phyloP scores from a whole-genome alignment of 345 rosid species.

The Tarenaya hassleriana region DNA sequence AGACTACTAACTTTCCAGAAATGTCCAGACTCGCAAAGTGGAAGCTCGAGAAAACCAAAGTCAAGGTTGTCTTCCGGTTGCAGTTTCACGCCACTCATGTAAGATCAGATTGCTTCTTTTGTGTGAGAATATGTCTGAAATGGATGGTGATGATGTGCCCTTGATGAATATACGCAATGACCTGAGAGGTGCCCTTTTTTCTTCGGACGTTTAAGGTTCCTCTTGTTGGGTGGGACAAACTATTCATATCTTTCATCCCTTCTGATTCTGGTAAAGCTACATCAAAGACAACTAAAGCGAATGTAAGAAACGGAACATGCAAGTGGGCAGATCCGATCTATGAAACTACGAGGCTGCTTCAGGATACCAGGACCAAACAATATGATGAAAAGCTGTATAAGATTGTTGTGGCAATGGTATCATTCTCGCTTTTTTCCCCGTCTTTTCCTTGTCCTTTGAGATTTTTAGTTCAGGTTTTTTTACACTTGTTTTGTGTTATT shows the following conservation, averaged over 20 bases:
- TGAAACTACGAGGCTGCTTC: constrained; percentile 93
- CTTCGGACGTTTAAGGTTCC: constrained; percentile 47
- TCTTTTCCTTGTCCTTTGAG: background rate
- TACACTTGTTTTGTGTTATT: constrained; percentile 22
- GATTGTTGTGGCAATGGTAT: constrained; percentile 82
- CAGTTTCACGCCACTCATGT: constrained; percentile 98
- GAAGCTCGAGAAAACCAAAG: constrained; percentile 93
- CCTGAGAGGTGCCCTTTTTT: constrained; percentile 19
- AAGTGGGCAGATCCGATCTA: constrained; percentile 99
- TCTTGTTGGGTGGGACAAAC: constrained; percentile 93
- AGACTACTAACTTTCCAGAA: constrained; percentile 33
- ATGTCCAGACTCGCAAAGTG: constrained; percentile 87
- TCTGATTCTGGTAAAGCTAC: constrained; percentile 91
- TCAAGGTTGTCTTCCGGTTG: constrained; percentile 88
- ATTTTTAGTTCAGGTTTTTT: background rate
- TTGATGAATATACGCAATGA: background rate
- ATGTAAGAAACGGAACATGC: constrained; percentile 92
- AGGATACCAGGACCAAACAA: constrained; percentile 65
- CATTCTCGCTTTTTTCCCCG: background rate
- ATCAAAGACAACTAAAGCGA: constrained; percentile 87
- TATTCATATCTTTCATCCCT: constrained; percentile 81
- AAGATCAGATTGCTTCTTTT: too few species aligned
- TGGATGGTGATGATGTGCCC: constrained; percentile 2
- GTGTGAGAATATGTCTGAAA: too few species aligned
- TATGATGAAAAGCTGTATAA: constrained; percentile 82